Evolutionary conservation across 2,329 filamentous ascomycete genomes (phyloP).

Genomic region (Esteya vermicola): DNA sequence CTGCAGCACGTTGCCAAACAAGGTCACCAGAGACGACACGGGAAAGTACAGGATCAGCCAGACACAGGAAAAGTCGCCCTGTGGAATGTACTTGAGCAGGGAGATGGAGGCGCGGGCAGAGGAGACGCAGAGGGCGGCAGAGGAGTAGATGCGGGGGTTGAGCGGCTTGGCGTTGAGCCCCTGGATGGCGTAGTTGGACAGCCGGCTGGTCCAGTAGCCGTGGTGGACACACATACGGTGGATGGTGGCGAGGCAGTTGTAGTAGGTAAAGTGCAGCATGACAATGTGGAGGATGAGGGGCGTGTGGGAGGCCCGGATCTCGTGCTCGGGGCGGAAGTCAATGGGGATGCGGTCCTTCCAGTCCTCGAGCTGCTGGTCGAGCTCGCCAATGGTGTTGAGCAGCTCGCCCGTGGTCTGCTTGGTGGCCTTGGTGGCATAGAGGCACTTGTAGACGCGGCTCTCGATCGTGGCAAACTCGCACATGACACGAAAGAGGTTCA

Average conservation of each 20-base stretch:
- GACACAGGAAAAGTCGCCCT: conserved; percentile 86
- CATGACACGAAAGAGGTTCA: conserved; percentile 90
- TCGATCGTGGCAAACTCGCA: conserved; percentile 86
- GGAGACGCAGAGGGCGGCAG: conserved; percentile 80
- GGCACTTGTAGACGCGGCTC: conserved; percentile 80
- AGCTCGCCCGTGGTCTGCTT: conserved; percentile 88
- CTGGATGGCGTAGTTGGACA: conserved; percentile 91
- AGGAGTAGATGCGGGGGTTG: conserved; percentile 89
- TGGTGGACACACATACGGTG: conserved; percentile 98
- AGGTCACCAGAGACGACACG: conserved; percentile 81
- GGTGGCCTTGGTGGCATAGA: conserved; percentile 86
- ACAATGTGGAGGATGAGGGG: conserved; percentile 91
- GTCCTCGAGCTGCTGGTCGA: conserved; percentile 77
- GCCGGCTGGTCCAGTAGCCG: conserved; percentile 90
- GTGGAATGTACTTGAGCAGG: conserved; percentile 87
- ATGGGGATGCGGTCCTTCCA: conserved; percentile 96
- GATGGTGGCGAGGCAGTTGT: conserved; percentile 94
- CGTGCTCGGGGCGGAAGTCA: conserved; percentile 92
- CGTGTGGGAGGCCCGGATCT: conserved; percentile 85
- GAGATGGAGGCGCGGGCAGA: conserved; percentile 88
- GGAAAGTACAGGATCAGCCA: conserved; percentile 97
- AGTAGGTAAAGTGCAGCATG: conserved; percentile 90
- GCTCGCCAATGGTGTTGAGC: conserved; percentile 86
- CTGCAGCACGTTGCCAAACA: conserved; percentile 93
- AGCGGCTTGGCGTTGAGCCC: conserved; percentile 80